Evolutionary conservation across 805 yeast genomes (phyloP).

Genomic region (Wickerhamiella kazuoi): DNA sequence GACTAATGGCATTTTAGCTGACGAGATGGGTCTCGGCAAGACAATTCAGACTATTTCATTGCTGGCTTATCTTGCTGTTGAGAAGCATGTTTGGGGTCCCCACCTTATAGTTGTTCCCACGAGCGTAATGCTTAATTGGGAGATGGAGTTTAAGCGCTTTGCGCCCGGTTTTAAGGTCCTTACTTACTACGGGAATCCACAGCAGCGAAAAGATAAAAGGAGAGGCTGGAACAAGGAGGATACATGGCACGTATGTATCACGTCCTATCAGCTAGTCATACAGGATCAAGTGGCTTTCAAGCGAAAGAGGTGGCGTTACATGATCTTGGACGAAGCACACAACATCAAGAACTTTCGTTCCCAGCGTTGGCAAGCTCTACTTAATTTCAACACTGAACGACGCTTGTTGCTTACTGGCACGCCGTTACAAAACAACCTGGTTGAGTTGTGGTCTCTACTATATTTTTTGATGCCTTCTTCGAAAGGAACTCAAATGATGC

Average conservation of each 20-base stretch:
- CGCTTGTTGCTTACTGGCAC: slow-evolving; percentile 87
- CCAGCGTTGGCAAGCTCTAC: slow-evolving; percentile 88
- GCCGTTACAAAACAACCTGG: slow-evolving; percentile 84
- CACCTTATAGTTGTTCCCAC: slow-evolving; percentile 95
- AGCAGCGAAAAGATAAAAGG: slow-evolving; percentile 86
- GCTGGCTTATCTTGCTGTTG: slow-evolving; percentile 77
- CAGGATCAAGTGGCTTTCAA: slow-evolving; percentile 91
- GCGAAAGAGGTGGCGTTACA: slow-evolving; percentile 84
- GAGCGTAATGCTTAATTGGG: slow-evolving; percentile 95
- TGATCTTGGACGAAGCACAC: slow-evolving; percentile 97
- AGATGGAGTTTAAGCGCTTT: slow-evolving; percentile 95
- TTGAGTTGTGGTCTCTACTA: slow-evolving; percentile 89
- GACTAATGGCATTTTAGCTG: slow-evolving; percentile 94
- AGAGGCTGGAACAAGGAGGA: slow-evolving; percentile 96
- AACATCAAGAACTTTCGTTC: slow-evolving; percentile 92
- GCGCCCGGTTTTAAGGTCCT: slow-evolving; percentile 95
- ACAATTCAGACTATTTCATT: slow-evolving; percentile 90
- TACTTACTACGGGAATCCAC: slow-evolving; percentile 94
- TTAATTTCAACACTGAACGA: slow-evolving; percentile 84
- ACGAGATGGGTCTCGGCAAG: slow-evolving; percentile 95
- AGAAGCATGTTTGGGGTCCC: slow-evolving; percentile 93
- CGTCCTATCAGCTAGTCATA: slow-evolving; percentile 92
- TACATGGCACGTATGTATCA: slow-evolving; percentile 90
- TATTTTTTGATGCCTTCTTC: slow-evolving; percentile 93
- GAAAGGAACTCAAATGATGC: slow-evolving; percentile 41